These are phyloP conservation scores for Rhizopus microsporus DNA, from an alignment of 371 early-diverging fungal species.

Conservation along the genomic window DNA sequence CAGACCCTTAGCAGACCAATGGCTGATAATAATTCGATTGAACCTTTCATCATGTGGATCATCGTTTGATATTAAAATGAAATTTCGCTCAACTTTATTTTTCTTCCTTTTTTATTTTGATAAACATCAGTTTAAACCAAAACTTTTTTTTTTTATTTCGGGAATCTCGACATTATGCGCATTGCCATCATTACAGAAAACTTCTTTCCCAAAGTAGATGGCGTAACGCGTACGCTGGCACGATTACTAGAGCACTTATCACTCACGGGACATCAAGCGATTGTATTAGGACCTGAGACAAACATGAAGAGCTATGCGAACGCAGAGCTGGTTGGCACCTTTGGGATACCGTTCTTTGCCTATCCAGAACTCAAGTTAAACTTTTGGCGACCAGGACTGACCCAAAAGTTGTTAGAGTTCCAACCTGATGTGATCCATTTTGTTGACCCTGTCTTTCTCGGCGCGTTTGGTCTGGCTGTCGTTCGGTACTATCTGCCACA, in stretches of 20 bases:
- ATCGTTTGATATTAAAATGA: no score
- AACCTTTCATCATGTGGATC: no score
- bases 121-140: not conserved
- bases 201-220: constrained; percentile 55
- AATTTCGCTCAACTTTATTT: not conserved
- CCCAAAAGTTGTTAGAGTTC: constrained; percentile 35
- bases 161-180: constrained; percentile 28
- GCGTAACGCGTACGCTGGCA: constrained; percentile 50
- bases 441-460: constrained; percentile 53
- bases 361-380: constrained; percentile 56
- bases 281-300: constrained; percentile 50
- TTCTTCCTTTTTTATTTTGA: not conserved
- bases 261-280: constrained; percentile 33
- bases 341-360: constrained; percentile 44
- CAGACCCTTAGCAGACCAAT: no score
- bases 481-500: constrained; percentile 23
- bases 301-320: constrained; percentile 38
- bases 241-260: constrained; percentile 44
- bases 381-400: constrained; percentile 47
- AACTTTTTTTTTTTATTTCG: not conserved
- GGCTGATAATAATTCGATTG: no score
- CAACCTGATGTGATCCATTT: constrained; percentile 52
- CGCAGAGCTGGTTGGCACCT: constrained; percentile 45
- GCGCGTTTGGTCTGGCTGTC: constrained; percentile 34
- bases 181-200: constrained; percentile 54